Base-by-base conservation (phyloP, 257 asterid genomes). In the Petunia secreta region DNA sequence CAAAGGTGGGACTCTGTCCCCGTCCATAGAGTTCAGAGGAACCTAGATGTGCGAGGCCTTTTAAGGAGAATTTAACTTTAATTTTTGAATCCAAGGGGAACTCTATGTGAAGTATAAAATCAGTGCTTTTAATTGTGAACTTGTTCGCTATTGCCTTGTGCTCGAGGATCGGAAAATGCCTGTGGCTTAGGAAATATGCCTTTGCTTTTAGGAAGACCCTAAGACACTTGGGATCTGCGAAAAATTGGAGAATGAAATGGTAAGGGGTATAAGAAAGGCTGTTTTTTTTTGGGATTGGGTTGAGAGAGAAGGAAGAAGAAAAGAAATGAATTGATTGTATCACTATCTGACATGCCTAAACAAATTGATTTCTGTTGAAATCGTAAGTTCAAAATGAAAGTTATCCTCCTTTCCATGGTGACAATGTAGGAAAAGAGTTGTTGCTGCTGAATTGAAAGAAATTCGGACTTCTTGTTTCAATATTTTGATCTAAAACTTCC, bases 401-500 rank as follows among this genome's bases (percentile, higher is more conserved):
- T 8, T 67, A 41, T 67, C 39, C 16, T 67, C 55, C 9, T 44
- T 44, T 44, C 40, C 41, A 4, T 15, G 41, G 58, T 44, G 40
- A 8, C 76, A 16, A 4, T 16, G 41, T n/a, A 68, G 41, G 76
- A 15, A 41, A 68, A 69, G 41, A 46, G 58, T 16, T 9, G 15
- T 69, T 69, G 16, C 59, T 44, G 9, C 41, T 69, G 25, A 69
- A 38, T 2, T 13, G 10, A 38, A 5, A 59, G 65, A 64, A 64
- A 64, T 64, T 11, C 39, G 38, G 15, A 63, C 43, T 38, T 43
- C 57, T n/a, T 16, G 40, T 68, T 68, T 55, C n/a, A 44, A 3
- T 68, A 68, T 44, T 65, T n/a, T 67, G 39, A 69, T 16, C 41
- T 69, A 69, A 69, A 69, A 69, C 10, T 69, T 1, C 9, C 59